Percentiles rank a stretch among this genome's conserved stretches.
phyloP scores from a whole-genome alignment of 108 stramenopile species.

The Fragilaria radians region DNA sequence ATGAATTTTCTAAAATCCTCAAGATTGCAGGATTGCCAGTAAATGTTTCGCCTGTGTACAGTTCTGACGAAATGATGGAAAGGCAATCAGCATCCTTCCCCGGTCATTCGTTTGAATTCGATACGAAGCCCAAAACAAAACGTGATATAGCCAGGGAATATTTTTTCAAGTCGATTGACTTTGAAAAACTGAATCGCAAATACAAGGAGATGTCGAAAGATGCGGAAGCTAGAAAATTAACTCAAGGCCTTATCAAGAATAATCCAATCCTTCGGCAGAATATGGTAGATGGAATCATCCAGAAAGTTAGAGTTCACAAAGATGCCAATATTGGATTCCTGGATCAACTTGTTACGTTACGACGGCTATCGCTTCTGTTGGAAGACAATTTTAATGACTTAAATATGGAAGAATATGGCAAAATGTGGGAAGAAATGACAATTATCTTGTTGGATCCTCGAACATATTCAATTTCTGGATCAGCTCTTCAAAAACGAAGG shows the following conservation, averaged over 20 bases:
- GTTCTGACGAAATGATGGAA: slow-evolving; percentile 21
- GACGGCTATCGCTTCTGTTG: slow-evolving; percentile 65
- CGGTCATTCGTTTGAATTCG: background rate
- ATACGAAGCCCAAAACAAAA: slow-evolving; percentile 15
- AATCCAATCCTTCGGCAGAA: slow-evolving; percentile 17
- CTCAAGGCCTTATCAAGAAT: slow-evolving; percentile 24
- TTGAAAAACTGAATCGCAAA: slow-evolving; percentile 22
- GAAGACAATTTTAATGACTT: slow-evolving; percentile 72
- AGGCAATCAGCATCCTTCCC: background rate
- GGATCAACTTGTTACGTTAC: slow-evolving; percentile 66
- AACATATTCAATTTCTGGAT: slow-evolving; percentile 39
- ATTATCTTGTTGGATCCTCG: slow-evolving; percentile 55
- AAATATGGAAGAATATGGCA: slow-evolving; percentile 63
- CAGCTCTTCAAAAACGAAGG: slow-evolving; percentile 42
- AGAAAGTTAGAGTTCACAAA: slow-evolving; percentile 24
- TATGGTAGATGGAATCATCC: slow-evolving; percentile 27
- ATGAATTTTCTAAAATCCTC: slow-evolving; percentile 51
- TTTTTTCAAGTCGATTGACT: slow-evolving; percentile 32
- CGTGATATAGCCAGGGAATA: slow-evolving; percentile 31
- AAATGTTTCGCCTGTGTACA: slow-evolving; percentile 4
- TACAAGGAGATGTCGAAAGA: slow-evolving; percentile 38
- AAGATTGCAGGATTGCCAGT: slow-evolving; percentile 58
- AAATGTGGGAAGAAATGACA: slow-evolving; percentile 62
- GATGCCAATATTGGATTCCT: slow-evolving; percentile 16
- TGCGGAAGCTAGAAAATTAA: slow-evolving; percentile 31